phyloP scores from a whole-genome alignment of 495 filamentous ascomycete genomes.

The Hypoxylon intermedium region DNA sequence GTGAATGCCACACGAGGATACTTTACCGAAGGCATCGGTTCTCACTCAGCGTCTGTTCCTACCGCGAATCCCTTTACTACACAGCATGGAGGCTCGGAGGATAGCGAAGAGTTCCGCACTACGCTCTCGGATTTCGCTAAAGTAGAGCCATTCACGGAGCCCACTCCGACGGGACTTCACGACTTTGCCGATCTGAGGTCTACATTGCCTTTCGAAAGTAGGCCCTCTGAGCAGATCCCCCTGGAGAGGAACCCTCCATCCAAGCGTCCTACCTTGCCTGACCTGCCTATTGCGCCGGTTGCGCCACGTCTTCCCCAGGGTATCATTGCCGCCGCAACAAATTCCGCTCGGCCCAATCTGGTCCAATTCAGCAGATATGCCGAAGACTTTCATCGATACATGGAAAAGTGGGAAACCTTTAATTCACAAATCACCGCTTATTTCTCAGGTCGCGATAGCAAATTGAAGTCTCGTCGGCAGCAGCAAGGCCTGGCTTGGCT shows the following conservation, averaged over 20 bases:
- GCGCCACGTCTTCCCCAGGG: conserved; percentile 55
- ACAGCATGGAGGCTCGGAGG: conserved; percentile 48
- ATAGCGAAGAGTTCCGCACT: conserved; percentile 55
- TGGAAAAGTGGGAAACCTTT: conserved; percentile 72
- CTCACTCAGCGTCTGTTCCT: conserved; percentile 32
- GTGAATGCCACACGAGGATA: conserved; percentile 29
- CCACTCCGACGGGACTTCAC: conserved; percentile 60
- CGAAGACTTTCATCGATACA: conserved; percentile 68
- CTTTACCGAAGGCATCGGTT: conserved; percentile 17
- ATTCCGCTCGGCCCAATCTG: conserved; percentile 54
- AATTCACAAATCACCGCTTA: conserved; percentile 70
- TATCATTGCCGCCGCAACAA: conserved; percentile 34
- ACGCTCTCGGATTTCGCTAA: conserved; percentile 71
- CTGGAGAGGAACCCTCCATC: too few relatives aligned
- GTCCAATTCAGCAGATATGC: conserved; percentile 67
- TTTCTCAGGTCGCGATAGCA: conserved; percentile 67
- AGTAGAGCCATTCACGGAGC: conserved; percentile 67
- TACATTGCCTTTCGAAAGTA: conserved; percentile 76
- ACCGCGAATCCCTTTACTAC: conserved; percentile 40
- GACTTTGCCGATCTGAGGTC: conserved; percentile 70
- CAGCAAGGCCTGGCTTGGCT: conserved; percentile 48
- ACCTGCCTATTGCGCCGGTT: conserved; percentile 69
- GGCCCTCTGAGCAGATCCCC: conserved; percentile 57
- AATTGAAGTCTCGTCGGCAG: conserved; percentile 56
- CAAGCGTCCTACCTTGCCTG: conserved; percentile 49